phyloP scores from a whole-genome alignment of 148 eudicot genomes.

The Fagopyrum esculentum region DNA sequence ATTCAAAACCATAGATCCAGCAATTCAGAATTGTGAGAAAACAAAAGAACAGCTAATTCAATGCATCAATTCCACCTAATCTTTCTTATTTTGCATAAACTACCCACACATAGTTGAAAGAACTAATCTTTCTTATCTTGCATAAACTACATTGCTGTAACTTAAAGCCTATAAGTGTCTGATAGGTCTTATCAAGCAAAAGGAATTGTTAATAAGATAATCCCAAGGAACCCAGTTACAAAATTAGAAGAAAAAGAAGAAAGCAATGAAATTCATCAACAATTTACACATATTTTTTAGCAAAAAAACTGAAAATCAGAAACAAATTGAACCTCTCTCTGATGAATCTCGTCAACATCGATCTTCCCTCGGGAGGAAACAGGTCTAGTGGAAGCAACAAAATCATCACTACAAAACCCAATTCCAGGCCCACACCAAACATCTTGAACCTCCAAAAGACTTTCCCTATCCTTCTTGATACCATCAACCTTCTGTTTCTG shows the following conservation, averaged over 20 bases:
- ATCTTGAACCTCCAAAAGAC: constrained; percentile 42
- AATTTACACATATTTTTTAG: not conserved
- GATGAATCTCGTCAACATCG: constrained; percentile 43
- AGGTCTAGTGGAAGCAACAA: constrained; percentile 42
- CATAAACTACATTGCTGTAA: not conserved
- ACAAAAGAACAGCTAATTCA: not conserved
- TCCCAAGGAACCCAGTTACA: not conserved
- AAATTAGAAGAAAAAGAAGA: not conserved
- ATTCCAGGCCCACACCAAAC: constrained; percentile 87
- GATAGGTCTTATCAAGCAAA: not conserved
- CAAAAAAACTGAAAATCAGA: not conserved
- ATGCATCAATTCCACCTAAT: not conserved
- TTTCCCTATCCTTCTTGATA: constrained; percentile 25
- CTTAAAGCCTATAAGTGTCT: not conserved
- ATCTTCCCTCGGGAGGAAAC: constrained; percentile 40
- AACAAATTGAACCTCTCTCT: constrained; percentile 32
- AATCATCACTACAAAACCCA: constrained; percentile 51
- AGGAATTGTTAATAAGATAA: not conserved
- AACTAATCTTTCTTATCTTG: not conserved
- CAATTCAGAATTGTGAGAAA: not conserved
- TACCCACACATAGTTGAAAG: not conserved
- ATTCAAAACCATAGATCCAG: not conserved
- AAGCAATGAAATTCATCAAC: not conserved
- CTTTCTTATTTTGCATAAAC: not conserved
- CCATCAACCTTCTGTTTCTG: not conserved